These are phyloP conservation scores for Gaeumannomyces tritici DNA, from an alignment of 2,329 filamentous ascomycete species.

Conservation along the genomic window DNA sequence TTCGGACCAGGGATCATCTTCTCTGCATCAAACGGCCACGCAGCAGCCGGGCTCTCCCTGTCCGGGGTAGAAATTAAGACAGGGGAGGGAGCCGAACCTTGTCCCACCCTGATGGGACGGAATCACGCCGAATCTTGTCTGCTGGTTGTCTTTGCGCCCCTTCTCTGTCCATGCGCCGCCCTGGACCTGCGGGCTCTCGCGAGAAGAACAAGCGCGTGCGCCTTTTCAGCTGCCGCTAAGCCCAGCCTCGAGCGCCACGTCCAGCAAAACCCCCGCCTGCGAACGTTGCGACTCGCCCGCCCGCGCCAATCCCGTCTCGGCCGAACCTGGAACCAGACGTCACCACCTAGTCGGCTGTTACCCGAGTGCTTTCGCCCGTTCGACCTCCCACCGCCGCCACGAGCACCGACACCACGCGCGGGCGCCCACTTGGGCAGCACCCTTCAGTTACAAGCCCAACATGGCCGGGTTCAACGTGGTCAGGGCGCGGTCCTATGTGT, in stretches of 20 bases:
- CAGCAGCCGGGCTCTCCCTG: neutral
- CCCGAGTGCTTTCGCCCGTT: too few species aligned
- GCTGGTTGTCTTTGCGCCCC: neutral
- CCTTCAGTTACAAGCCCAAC: neutral
- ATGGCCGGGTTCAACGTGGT: slow-evolving; percentile 54
- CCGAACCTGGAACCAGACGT: too few species aligned
- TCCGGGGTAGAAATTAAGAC: neutral
- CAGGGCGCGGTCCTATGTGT: slow-evolving; percentile 70
- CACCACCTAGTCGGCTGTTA: too few species aligned
- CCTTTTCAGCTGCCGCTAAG: neutral
- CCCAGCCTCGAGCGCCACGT: neutral
- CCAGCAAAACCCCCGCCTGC: neutral
- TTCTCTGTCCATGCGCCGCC: neutral
- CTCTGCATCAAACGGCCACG: neutral
- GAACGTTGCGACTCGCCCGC: too few species aligned
- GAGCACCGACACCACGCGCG: too few species aligned
- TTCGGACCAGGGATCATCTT: neutral
- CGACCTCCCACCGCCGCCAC: neutral
- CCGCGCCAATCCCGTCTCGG: neutral
- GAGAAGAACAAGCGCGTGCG: neutral
- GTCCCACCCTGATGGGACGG: neutral
- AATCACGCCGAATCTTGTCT: neutral
- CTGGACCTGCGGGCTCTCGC: neutral
- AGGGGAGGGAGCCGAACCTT: neutral
- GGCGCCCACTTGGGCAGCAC: neutral